phyloP scores from a whole-genome alignment of 805 yeast species.

The Starmera quercuum region DNA sequence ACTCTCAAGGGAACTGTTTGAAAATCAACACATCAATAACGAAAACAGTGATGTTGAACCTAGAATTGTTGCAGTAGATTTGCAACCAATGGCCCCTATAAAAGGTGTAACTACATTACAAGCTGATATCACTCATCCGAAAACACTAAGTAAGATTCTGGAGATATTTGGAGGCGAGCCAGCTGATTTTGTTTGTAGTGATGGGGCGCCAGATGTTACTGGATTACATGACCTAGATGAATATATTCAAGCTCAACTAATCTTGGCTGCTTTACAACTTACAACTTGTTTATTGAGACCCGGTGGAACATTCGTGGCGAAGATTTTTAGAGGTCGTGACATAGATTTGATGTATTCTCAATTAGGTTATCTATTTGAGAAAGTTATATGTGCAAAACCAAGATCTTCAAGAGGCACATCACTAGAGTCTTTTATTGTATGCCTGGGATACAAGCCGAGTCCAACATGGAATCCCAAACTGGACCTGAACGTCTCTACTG shows the following conservation, averaged over 20 bases:
- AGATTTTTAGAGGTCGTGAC: slow-evolving; percentile 93
- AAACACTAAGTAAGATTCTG: slow-evolving; percentile 67
- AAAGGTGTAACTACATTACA: slow-evolving; percentile 83
- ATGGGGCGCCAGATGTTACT: slow-evolving; percentile 98
- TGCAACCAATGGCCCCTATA: slow-evolving; percentile 98
- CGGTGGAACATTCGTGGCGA: slow-evolving; percentile 93
- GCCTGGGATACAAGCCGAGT: slow-evolving; percentile 81
- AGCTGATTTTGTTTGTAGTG: slow-evolving; percentile 94
- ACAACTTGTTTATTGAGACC: slow-evolving; percentile 84
- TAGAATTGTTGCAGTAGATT: slow-evolving; percentile 87
- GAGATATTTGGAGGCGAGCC: slow-evolving; percentile 83
- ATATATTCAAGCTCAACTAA: slow-evolving; percentile 91
- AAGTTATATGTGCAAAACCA: slow-evolving; percentile 93
- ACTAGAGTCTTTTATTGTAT: slow-evolving; percentile 88
- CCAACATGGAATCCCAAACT: slow-evolving; percentile 73
- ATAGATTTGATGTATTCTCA: slow-evolving; percentile 93
- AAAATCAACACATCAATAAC: slow-evolving; percentile 24
- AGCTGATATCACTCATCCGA: slow-evolving; percentile 96
- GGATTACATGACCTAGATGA: slow-evolving; percentile 96
- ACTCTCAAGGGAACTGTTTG: slow-evolving; percentile 59
- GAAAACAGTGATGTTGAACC: slow-evolving; percentile 31
- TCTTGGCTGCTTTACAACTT: slow-evolving; percentile 83
- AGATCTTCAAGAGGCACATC: slow-evolving; percentile 93
- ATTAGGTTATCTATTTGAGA: slow-evolving; percentile 74
- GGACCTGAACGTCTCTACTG: slow-evolving; percentile 54